Evolutionary conservation across 306 rosid genomes (phyloP).

Genomic region (Cucurbita ficifolia): DNA sequence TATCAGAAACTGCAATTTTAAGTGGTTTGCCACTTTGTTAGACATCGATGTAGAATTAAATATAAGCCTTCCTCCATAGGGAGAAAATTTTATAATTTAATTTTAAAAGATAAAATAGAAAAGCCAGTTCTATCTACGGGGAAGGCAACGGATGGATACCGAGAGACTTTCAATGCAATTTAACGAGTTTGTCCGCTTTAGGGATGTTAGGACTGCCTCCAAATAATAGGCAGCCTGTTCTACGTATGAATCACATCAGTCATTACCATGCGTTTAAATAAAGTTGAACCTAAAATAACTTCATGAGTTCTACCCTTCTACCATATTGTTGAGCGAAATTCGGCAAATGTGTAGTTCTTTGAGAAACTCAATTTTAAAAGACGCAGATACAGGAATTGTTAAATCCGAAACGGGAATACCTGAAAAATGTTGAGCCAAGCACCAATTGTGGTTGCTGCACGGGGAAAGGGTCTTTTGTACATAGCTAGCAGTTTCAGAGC

Average conservation of each 20-base stretch:
- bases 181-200: background rate
- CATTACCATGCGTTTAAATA: background rate
- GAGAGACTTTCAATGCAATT: background rate
- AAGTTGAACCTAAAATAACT: background rate
- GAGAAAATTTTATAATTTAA: background rate
- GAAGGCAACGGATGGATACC: background rate
- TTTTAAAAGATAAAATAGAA: background rate
- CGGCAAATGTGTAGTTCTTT: background rate
- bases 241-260: background rate
- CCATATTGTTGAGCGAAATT: background rate
- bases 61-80: background rate
- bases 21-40: constrained; percentile 9
- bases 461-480: constrained; percentile 77
- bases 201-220: background rate
- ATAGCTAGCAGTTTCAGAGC: constrained; percentile 83
- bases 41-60: background rate
- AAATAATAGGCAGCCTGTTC: background rate
- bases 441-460: constrained; percentile 71
- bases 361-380: background rate
- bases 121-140: background rate
- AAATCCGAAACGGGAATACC: constrained; percentile 21
- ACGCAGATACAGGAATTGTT: background rate
- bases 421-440: constrained; percentile 97
- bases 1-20: constrained; percentile 50
- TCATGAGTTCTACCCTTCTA: background rate